Base-by-base conservation (phyloP, 2,329 filamentous ascomycete genomes). In the Paraphoma sp. region DNA sequence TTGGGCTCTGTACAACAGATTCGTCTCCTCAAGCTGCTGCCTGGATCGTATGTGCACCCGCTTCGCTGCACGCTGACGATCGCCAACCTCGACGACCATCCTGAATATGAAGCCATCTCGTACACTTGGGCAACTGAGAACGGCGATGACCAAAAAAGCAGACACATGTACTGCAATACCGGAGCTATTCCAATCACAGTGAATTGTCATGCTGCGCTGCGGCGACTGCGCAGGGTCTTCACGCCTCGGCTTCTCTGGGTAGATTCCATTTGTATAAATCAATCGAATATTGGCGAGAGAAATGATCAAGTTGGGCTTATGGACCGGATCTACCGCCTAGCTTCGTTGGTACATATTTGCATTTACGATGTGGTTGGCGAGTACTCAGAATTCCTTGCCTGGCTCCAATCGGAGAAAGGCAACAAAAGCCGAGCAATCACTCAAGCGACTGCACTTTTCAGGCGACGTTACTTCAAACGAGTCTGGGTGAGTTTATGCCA, bases 221-320 rank as follows among this genome's bases (percentile, higher is more conserved):
- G 56, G 33, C 56, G 53, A 38, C 45, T 62, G 17, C 53, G 59
- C 36, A 28, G 28, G 9, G 44, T 48, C 18, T 45, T 50, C 23
- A 54, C 52, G 29, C 51, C 17, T 6, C 40, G 57, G 40, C 51
- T 50, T 14, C 41, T 63, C 12, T 67, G 62, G 64, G 49, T 67
- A 16, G 64, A 65, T 44, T 50, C 57, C n/a, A 56, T 67, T 16
- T 63, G 57, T 17, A 67, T 67, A 23, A 49, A 67, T 38, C 64
- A 65, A n/a, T 43, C 6, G 10, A 60, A 60, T 31, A 14, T 43
- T 18, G n/a, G 48, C 49, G 64, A 67, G 33, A 48, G 62, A 8
- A 62, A 55, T 16, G 43, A 56, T 12, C 64, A 67, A 47, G 62
- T 64, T 11, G 43, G 40, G 2, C 44, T 63, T 14, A 67, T 67